Evolutionary conservation across 2,329 filamentous ascomycete species (phyloP).

Genomic region (Magnaporthiopsis rhizophila): DNA sequence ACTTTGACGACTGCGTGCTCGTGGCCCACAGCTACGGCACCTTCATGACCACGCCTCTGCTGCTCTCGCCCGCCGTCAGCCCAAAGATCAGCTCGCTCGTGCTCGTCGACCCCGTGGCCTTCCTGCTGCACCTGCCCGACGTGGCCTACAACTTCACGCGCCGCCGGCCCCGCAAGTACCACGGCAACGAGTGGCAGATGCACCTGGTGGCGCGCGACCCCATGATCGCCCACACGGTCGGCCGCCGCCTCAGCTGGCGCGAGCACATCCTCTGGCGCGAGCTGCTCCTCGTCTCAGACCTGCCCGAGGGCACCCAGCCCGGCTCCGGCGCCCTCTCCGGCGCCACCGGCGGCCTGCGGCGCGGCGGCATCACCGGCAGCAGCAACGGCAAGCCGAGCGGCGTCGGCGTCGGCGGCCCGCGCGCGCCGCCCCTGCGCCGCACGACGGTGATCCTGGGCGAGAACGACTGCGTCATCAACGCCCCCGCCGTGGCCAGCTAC

Average conservation of each 20-base stretch:
- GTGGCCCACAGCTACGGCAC: constrained; percentile 58
- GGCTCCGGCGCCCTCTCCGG: neutral
- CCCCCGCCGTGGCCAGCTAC: constrained; percentile 7
- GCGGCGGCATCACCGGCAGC: neutral
- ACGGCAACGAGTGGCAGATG: constrained; percentile 54
- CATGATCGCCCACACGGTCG: constrained; percentile 55
- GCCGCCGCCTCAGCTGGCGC: constrained; percentile 62
- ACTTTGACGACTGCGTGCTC: constrained; percentile 45
- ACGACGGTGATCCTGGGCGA: constrained; percentile 8
- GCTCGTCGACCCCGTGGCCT: constrained; percentile 54
- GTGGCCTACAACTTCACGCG: constrained; percentile 66
- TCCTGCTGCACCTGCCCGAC: constrained; percentile 60
- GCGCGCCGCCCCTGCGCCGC: neutral
- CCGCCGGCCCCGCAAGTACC: constrained; percentile 29
- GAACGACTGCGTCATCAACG: constrained; percentile 7
- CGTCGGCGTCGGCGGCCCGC: neutral
- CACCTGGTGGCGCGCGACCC: constrained; percentile 62
- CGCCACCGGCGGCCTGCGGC: neutral
- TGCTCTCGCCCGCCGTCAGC: constrained; percentile 39
- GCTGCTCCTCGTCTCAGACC: constrained; percentile 35
- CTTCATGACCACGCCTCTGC: constrained; percentile 53
- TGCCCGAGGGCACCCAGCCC: neutral
- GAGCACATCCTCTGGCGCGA: constrained; percentile 65
- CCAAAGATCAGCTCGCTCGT: constrained; percentile 41
- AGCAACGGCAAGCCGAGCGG: neutral